Conservation (phyloP, 257 asterid species). For the Plantago major region DNA sequence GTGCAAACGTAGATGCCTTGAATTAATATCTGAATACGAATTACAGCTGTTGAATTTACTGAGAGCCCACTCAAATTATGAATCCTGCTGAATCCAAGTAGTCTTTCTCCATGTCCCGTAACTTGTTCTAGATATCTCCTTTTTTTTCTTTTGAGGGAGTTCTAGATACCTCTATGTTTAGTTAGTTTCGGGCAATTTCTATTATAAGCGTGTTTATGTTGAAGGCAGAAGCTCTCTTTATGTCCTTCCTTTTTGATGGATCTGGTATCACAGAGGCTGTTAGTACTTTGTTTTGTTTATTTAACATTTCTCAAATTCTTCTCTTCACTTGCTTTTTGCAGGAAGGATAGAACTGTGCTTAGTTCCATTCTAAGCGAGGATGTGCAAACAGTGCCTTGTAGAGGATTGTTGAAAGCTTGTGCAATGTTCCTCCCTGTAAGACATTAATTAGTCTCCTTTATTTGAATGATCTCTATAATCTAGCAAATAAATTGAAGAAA, state of each 20-base stretch:
- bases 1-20: no score
- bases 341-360: conserved; percentile 74
- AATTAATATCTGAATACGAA: no score
- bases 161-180: no score
- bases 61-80: no score
- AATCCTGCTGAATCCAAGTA: no score
- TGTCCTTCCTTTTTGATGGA: background rate
- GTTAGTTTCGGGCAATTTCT: no score
- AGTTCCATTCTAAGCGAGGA: conserved; percentile 61
- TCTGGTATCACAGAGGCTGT: background rate
- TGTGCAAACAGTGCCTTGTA: conserved; percentile 65
- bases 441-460: conserved; percentile 1
- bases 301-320: background rate
- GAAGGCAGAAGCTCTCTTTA: background rate
- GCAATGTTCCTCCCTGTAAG: conserved; percentile 88
- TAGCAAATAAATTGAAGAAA: conserved; percentile 9
- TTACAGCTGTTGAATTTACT: no score
- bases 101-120: no score
- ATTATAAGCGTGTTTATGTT: background rate
- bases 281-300: background rate
- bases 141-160: no score
- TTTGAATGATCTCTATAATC: conserved; percentile 16
- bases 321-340: conserved; percentile 26
- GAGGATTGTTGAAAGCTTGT: conserved; percentile 83
- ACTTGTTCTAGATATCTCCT: no score